Conservation (phyloP, 2,329 filamentous ascomycete species). For the Nothophoma quercina region DNA sequence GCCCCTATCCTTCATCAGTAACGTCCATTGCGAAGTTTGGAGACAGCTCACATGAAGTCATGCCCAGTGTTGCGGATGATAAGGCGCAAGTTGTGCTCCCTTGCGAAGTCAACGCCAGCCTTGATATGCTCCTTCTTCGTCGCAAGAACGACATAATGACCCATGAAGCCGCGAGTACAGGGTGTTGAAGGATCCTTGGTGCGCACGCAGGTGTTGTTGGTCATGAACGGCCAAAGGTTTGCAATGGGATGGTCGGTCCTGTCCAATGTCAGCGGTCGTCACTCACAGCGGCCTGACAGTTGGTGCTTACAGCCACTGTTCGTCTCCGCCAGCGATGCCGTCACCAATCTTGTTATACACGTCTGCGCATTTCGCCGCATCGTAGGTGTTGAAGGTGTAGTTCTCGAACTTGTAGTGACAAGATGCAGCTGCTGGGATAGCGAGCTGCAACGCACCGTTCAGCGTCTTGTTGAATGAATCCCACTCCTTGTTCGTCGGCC, state of each 20-base stretch:
- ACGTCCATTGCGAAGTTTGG: background rate
- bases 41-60: constrained; percentile 38
- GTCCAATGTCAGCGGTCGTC: background rate
- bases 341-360: constrained; percentile 35
- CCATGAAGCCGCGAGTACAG: constrained; percentile 45
- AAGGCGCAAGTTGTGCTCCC: constrained; percentile 40
- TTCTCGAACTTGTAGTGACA: constrained; percentile 39
- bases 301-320: constrained; percentile 42
- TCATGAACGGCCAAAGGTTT: constrained; percentile 43
- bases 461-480: constrained; percentile 40
- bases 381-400: constrained; percentile 29
- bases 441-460: constrained; percentile 34
- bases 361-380: constrained; percentile 37
- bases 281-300: too few relatives aligned
- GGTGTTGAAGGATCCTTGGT: constrained; percentile 32
- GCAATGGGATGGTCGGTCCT: constrained; percentile 45
- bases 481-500: constrained; percentile 41
- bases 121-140: constrained; percentile 44
- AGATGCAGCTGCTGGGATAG: constrained; percentile 40
- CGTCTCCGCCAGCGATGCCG: constrained; percentile 8
- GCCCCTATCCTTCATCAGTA: constrained; percentile 27
- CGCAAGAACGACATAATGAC: constrained; percentile 44
- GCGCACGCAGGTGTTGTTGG: constrained; percentile 45
- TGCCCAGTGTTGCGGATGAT: constrained; percentile 48
- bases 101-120: constrained; percentile 45